Percentiles rank a stretch among this genome's conserved stretches.
These are phyloP conservation scores for Grigorovia yakushimaensis DNA, from an alignment of 805 yeast genomes.

Conservation along the genomic window DNA sequence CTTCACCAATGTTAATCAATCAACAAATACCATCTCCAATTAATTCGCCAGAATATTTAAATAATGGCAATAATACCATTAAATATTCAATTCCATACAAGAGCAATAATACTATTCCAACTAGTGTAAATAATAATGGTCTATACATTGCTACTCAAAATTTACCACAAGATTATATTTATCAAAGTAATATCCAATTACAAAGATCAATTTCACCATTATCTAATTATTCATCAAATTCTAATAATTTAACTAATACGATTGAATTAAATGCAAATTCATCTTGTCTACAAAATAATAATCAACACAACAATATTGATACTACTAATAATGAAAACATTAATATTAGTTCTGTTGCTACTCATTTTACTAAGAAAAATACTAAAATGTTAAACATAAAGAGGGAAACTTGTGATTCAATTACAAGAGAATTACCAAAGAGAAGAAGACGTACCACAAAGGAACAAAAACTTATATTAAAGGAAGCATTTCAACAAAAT, in stretches of 20 bases:
- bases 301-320: not conserved
- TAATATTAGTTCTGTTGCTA: no score
- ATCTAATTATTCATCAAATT: not conserved
- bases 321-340: constrained; percentile 40
- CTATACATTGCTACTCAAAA: not conserved
- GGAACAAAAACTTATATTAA: constrained; percentile 62
- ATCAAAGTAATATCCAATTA: not conserved
- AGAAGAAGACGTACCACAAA: constrained; percentile 78
- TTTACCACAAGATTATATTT: not conserved
- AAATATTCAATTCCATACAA: not conserved
- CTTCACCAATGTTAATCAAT: not conserved
- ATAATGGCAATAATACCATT: not conserved
- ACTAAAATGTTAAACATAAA: not conserved
- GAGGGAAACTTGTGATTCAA: not conserved
- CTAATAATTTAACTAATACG: not conserved
- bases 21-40: not conserved
- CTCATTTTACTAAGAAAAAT: not conserved
- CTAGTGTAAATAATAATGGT: not conserved
- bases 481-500: constrained; percentile 64
- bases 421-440: not conserved
- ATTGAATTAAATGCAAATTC: not conserved
- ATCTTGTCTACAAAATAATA: not conserved
- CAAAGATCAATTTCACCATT: not conserved
- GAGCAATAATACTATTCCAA: not conserved
- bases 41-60: not conserved